Evolutionary conservation across 2,329 filamentous ascomycete species (phyloP).

Genomic region (Diaporthe vexans): DNA sequence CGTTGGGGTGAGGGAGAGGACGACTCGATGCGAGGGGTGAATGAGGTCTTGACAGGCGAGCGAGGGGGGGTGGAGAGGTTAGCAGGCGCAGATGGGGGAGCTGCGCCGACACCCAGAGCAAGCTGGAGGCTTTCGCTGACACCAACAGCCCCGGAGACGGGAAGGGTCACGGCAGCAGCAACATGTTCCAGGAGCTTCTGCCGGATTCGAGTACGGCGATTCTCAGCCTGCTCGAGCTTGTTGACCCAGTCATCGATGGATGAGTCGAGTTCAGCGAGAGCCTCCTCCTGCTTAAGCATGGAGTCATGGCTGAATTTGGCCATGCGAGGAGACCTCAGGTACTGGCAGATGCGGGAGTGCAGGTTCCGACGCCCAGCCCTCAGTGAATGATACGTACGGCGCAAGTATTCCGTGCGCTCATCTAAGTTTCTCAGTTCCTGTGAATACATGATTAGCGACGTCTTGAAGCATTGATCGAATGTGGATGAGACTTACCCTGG

Average conservation of each 20-base stretch:
- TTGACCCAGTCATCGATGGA: slow-evolving; percentile 86
- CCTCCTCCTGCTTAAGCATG: slow-evolving; percentile 85
- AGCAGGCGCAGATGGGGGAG: slow-evolving; percentile 48
- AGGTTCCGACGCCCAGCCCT: slow-evolving; percentile 82
- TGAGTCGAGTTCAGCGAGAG: slow-evolving; percentile 80
- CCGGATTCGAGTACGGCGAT: slow-evolving; percentile 79
- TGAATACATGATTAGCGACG: slow-evolving; percentile 10
- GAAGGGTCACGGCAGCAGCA: slow-evolving; percentile 75
- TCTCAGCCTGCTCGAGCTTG: slow-evolving; percentile 86
- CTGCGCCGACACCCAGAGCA: slow-evolving; percentile 55
- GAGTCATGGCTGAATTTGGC: slow-evolving; percentile 81
- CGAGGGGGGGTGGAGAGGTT: slow-evolving; percentile 70
- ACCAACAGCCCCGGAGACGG: slow-evolving; percentile 50
- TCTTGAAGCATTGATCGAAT: too few species aligned
- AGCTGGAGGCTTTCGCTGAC: slow-evolving; percentile 59
- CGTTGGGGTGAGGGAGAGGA: slow-evolving; percentile 64
- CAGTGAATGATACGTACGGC: slow-evolving; percentile 81
- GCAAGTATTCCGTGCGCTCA: slow-evolving; percentile 82
- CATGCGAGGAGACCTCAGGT: slow-evolving; percentile 78
- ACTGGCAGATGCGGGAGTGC: slow-evolving; percentile 82
- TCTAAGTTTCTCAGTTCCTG: slow-evolving; percentile 83
- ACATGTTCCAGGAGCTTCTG: slow-evolving; percentile 88
- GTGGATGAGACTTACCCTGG: slow-evolving; percentile 62
- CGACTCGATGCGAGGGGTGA: slow-evolving; percentile 50
- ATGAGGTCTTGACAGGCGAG: slow-evolving; percentile 66